Conservation (phyloP, 768 basidiomycete species). For the Kwoniella newhampshirensis region DNA sequence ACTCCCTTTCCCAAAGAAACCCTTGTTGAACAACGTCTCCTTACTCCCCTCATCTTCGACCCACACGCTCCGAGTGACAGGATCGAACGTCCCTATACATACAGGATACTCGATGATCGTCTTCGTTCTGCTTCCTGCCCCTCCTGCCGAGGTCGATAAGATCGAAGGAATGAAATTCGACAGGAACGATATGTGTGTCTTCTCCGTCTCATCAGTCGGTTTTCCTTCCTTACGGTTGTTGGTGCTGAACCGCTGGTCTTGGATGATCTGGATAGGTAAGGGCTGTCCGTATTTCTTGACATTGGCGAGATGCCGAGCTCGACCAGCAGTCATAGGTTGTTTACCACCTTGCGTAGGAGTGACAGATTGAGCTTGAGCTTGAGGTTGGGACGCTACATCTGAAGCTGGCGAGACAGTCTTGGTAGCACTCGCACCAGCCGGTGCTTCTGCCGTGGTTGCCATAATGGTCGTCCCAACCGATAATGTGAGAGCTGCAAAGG, state of each 20-base stretch:
- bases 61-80: slow-evolving; percentile 83
- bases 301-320: slow-evolving; percentile 29
- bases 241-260: too few species aligned
- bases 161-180: slow-evolving; percentile 57
- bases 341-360: background rate
- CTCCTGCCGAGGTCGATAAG: slow-evolving; percentile 57
- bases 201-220: too few species aligned
- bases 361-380: too few species aligned
- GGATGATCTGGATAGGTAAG: slow-evolving; percentile 44
- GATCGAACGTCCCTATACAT: slow-evolving; percentile 74
- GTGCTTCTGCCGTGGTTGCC: too few species aligned
- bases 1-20: slow-evolving; percentile 97
- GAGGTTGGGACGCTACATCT: too few species aligned
- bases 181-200: slow-evolving; percentile 55
- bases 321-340: slow-evolving; percentile 8
- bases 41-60: slow-evolving; percentile 66
- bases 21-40: slow-evolving; percentile 75
- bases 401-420: too few species aligned
- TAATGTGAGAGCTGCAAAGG: too few species aligned
- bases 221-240: too few species aligned
- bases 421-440: too few species aligned
- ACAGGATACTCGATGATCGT: slow-evolving; percentile 57
- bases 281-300: slow-evolving; percentile 47
- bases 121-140: too few species aligned
- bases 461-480: too few species aligned